Base-by-base conservation (phyloP, 2,329 filamentous ascomycete genomes). In the Clarireedia hainanense region DNA sequence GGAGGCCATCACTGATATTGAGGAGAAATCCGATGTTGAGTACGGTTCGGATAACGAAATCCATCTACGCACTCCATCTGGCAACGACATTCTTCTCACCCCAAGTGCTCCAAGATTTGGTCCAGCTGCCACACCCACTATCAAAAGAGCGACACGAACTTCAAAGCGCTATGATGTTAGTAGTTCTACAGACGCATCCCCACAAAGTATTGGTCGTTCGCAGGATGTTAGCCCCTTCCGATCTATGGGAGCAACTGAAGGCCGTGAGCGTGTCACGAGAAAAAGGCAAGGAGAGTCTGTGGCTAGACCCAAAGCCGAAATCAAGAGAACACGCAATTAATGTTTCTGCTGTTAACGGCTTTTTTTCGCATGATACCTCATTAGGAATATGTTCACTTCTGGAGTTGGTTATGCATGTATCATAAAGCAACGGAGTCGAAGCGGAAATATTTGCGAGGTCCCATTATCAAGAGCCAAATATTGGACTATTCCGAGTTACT, bases 51-150 rank as follows among this genome's bases (percentile, higher is more conserved):
- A 51, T 12, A 52, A 45, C 23, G 49, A 56, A 52, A 27, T 17
- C 43, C 47, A 50, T 23, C 27, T 7, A 36, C 52, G 40, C 20
- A 55, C 52, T 15, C 52, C 52, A 45, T 50, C 39, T 7, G 26
- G 42, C 6, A 36, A 71, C 34, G 60, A 73, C 39, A 68, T 70
- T 40, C 65, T 72, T 15, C 64, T 63, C 58, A 85, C 81, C 0
- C 83, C 83, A 15, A 73, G 77, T 50, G 78, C 78, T 10, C 78
- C 79, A 52, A 76, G 74, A 60, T 80, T 78, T 60, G 76, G 75
- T 4, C 82, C 82, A 0, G 75, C 75, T 2, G 83, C 85, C 4
- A 84, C 85, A 17, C 84, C 85, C 6, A 78, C 80, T 37, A 85
- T 83, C 3, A 75, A 73, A 53, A 79, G 84, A 61, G 74, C 78